Conservation (phyloP, 1,284 basidiomycete species). For the Chalciporus sp. region DNA sequence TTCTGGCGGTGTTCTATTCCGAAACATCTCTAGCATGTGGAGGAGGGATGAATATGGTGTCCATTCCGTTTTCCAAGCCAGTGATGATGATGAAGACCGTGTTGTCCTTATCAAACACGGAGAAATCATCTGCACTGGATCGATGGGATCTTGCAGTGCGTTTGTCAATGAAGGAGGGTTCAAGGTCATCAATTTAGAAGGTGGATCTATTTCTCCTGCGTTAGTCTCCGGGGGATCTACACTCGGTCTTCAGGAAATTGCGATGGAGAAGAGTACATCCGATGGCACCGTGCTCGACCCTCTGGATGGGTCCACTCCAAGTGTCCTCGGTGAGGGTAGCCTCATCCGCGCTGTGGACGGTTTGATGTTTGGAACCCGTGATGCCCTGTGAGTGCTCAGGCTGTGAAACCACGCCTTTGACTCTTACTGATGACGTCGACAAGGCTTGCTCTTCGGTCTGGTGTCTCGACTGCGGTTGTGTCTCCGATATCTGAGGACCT, state of each 20-base stretch:
- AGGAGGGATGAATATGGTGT: conserved; percentile 24
- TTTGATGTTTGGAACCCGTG: conserved; percentile 68
- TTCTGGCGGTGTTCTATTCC: conserved; percentile 40
- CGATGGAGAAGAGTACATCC: conserved; percentile 61
- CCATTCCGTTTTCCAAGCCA: conserved; percentile 20
- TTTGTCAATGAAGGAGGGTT: conserved; percentile 9
- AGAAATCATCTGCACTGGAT: conserved; percentile 33
- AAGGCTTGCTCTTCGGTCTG: conserved; percentile 66
- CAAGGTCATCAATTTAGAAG: conserved; percentile 39
- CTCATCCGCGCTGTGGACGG: conserved; percentile 75
- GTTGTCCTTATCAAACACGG: conserved; percentile 38
- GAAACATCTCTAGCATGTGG: conserved; percentile 41
- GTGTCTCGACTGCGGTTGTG: conserved; percentile 64
- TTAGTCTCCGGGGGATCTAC: conserved; percentile 61
- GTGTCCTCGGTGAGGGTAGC: conserved; percentile 52
- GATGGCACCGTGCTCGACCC: conserved; percentile 66
- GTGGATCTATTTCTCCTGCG: conserved; percentile 51
- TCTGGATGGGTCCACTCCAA: conserved; percentile 45
- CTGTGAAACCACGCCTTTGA: neutral
- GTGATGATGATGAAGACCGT: conserved; percentile 14
- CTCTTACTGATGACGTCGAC: conserved; percentile 2
- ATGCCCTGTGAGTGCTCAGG: conserved; percentile 63
- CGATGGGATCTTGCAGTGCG: conserved; percentile 20
- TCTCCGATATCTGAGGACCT: conserved; percentile 58
- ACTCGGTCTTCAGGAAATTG: conserved; percentile 64